Base-by-base conservation (phyloP, 257 asterid species). In the Avicennia marina region DNA sequence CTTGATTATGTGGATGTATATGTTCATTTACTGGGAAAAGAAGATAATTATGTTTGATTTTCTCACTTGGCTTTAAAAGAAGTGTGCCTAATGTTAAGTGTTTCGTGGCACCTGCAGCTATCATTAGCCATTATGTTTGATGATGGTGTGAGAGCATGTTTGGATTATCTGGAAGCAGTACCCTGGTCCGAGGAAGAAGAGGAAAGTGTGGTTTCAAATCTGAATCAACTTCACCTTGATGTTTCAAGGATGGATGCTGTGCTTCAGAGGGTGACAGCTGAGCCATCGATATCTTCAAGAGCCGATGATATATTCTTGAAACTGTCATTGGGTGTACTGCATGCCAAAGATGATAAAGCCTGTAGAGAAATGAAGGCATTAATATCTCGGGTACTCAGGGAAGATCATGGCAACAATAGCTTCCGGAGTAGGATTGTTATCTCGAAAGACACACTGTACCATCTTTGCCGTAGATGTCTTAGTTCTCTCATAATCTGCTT, bases 101-200 rank as follows among this genome's bases (percentile, higher is more conserved):
- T 3, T 29, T 67, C 44, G 63, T 22, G n/a, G n/a, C 44, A 34
- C 15, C 26, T 73, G 50, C 76, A 93, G 98, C 81, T 89, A 39
- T 86, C 69, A 64, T 78, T 96, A 17, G 95, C 90, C 44, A 66
- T 93, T 56, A 62, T 76, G 71, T 93, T 83, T 59, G 95, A 81
- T 40, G 95, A 74, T 60, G 97, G 95, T 56, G 62, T 82, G 7
- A 74, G 55, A 38, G 88, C 95, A 34, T 89, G 97, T 52, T 72
- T 84, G 79, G 94, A 84, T 69, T 82, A 78, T 62, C 72, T 93
- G 6, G 98, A 84, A 79, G 82, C 95, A 26, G 78, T 82, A 18
- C 98, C 98, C 5, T 93, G 98, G 98, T 66, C 94, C 1, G 87
- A 80, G 69, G 89, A 71, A 22, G 95, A 93, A 73, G 95, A 93